A percentile compares a stretch with the other conserved stretches of the same genome.
These are phyloP conservation scores for Nidula microcarpa DNA, from an alignment of 768 basidiomycete genomes.

Conservation along the genomic window DNA sequence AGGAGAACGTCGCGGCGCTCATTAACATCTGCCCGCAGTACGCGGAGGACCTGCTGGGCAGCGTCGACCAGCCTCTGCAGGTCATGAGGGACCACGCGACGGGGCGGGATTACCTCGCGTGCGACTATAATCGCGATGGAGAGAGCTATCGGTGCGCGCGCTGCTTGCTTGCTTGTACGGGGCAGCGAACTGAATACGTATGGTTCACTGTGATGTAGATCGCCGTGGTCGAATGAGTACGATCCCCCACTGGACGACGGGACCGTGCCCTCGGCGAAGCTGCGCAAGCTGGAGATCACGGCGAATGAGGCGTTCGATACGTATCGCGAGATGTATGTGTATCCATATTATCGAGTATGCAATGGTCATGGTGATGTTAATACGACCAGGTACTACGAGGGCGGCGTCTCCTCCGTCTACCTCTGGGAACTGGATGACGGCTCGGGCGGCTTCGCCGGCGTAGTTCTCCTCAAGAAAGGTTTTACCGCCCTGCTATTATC, in stretches of 20 bases:
- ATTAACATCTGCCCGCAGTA: constrained; percentile 86
- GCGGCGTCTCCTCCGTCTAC: constrained; percentile 96
- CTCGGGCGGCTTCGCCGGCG: constrained; percentile 84
- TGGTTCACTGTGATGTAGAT: constrained; percentile 46
- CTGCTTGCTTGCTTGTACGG: not conserved
- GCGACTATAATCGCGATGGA: constrained; percentile 92
- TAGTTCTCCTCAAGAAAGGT: constrained; percentile 96
- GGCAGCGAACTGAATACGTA: not conserved
- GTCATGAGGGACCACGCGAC: constrained; percentile 75
- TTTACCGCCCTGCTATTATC: not conserved
- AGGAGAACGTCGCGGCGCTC: constrained; percentile 82
- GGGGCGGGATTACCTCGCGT: constrained; percentile 87
- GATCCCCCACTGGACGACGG: constrained; percentile 88
- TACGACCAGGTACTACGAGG: constrained; percentile 85
- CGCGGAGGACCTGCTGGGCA: constrained; percentile 91
- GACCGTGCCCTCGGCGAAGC: constrained; percentile 76
- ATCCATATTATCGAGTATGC: constrained; percentile 17
- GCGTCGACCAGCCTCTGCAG: constrained; percentile 92
- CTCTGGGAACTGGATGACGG: constrained; percentile 98
- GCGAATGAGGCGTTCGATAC: constrained; percentile 98
- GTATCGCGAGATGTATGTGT: constrained; percentile 82
- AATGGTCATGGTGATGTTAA: not conserved
- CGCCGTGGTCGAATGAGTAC: constrained; percentile 98
- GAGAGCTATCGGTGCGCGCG: constrained; percentile 78
- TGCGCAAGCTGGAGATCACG: constrained; percentile 87